Evolutionary conservation across 2,329 filamentous ascomycete genomes (phyloP), one percentile per base, ranked within the genome.

Genomic region (Colletotrichum liriopes): DNA sequence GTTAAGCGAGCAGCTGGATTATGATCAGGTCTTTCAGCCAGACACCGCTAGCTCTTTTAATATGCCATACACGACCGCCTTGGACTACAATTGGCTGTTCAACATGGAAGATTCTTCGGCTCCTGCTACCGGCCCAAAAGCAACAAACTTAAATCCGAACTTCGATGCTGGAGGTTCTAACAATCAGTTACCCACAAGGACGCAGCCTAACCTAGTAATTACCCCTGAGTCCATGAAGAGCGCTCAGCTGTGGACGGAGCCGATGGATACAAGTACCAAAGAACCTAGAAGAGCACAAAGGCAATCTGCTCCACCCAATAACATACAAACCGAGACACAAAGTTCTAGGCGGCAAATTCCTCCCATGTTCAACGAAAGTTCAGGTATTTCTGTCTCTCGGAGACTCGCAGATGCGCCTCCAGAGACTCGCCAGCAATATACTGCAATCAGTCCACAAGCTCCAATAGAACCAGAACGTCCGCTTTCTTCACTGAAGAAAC

Each of bases 31-130:
- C 43, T 90, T 91, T 75, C 87, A 87, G 68, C 85, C 89, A 55
- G 89, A 91, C 76, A 91, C 89, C 77, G 89, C 89, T 39, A 90
- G 86, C 76, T 90, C 89, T 0, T 92, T 92, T 77, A 91, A 92
- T 66, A 90, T 90, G 81, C 90, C 90, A 6, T 92, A 90, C 77
- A 91, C 90, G 2, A 91, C 90, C 1, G 88, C 89, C 71, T 84
- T 84, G 73, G 90, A 91, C 67, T 91, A 91, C 76, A 89, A 88
- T 69, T 92, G 90, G 89, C 77, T 92, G 2, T 91, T 91, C 75
- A 86, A 89, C 55, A 78, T 87, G 67, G 82, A 85, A 65, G 78
- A 79, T 41, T 78, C 76, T 11, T 79, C 79, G 26, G 66, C 49
- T 1, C 18, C 41, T 11, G 26, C 41, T 3, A 29, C 45, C 5